These are phyloP conservation scores for Neofusicoccum umdonicola DNA, from an alignment of 2,329 filamentous ascomycete genomes.

Conservation along the genomic window DNA sequence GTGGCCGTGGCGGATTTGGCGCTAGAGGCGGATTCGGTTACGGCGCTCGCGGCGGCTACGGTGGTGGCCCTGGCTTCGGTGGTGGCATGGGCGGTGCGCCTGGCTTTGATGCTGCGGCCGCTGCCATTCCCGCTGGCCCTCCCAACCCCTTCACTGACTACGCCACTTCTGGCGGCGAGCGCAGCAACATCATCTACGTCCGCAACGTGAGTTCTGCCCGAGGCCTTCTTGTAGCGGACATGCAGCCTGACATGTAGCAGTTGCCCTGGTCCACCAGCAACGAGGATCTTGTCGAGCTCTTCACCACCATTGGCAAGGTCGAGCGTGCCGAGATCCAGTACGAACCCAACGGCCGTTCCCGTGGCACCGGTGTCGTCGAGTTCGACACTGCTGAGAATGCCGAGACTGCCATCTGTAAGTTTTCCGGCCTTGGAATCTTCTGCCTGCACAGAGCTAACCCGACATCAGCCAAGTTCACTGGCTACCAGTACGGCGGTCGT, in stretches of 20 bases:
- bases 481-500: conserved; percentile 94
- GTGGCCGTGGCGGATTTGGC: conserved; percentile 47
- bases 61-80: conserved; percentile 44
- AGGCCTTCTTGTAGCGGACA: conserved; percentile 20
- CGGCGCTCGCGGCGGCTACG: conserved; percentile 48
- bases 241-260: conserved; percentile 49
- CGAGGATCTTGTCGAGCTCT: conserved; percentile 92
- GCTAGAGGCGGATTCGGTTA: conserved; percentile 61
- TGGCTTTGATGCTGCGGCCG: conserved; percentile 42
- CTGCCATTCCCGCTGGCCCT: conserved; percentile 52
- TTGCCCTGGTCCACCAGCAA: conserved; percentile 99
- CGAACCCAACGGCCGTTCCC: conserved; percentile 91
- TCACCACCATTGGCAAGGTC: conserved; percentile 96
- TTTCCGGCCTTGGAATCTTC: background rate
- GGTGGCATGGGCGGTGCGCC: conserved; percentile 30
- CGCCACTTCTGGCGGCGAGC: conserved; percentile 82
- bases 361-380: conserved; percentile 93
- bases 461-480: conserved; percentile 79
- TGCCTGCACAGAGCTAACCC: conserved; percentile 24
- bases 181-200: conserved; percentile 83
- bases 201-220: conserved; percentile 75
- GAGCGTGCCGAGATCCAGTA: conserved; percentile 99
- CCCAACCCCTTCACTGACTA: conserved; percentile 94
- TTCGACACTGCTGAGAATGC: conserved; percentile 82
- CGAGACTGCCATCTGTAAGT: conserved; percentile 78